These are phyloP conservation scores for Angomonas deanei DNA, from an alignment of 208 protist genomes.

Conservation along the genomic window DNA sequence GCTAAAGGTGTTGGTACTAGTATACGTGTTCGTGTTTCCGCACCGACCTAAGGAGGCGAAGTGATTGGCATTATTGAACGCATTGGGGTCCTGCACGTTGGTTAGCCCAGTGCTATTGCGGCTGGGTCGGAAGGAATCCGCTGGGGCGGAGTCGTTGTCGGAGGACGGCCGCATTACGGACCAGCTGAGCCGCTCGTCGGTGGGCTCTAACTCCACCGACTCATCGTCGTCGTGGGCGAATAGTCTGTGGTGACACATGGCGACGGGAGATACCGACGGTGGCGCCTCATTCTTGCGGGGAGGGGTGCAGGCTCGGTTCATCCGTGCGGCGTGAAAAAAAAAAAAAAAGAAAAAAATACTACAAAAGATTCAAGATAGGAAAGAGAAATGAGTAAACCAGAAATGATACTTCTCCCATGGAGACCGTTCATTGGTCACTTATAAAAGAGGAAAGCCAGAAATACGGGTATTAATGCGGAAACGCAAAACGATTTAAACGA, in stretches of 20 bases:
- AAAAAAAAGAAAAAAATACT: constrained; percentile 10
- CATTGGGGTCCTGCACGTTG: background rate
- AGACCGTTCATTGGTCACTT: too few relatives aligned
- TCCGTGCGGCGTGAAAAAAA: constrained; percentile 3
- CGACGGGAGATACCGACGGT: constrained; percentile 10
- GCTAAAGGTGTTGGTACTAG: background rate
- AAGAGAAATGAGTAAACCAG: background rate
- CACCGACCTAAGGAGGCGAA: too few relatives aligned
- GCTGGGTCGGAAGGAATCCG: background rate
- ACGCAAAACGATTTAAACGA: too few relatives aligned
- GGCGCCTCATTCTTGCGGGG: constrained; percentile 3
- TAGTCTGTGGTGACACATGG: constrained; percentile 17
- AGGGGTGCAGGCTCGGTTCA: constrained; percentile 24
- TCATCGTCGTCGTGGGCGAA: constrained; percentile 13
- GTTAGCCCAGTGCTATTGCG: background rate
- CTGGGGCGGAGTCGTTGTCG: too few relatives aligned
- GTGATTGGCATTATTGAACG: background rate
- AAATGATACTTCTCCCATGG: too few relatives aligned
- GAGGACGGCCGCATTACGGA: background rate
- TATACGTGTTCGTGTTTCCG: too few relatives aligned
- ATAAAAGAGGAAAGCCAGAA: background rate
- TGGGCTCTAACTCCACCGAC: constrained; percentile 4
- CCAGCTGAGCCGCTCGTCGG: constrained; percentile 6
- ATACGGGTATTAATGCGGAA: too few relatives aligned
- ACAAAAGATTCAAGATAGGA: background rate